Evolutionary conservation across 345 rosid genomes (phyloP).

Genomic region (Hibiscus trionum): DNA sequence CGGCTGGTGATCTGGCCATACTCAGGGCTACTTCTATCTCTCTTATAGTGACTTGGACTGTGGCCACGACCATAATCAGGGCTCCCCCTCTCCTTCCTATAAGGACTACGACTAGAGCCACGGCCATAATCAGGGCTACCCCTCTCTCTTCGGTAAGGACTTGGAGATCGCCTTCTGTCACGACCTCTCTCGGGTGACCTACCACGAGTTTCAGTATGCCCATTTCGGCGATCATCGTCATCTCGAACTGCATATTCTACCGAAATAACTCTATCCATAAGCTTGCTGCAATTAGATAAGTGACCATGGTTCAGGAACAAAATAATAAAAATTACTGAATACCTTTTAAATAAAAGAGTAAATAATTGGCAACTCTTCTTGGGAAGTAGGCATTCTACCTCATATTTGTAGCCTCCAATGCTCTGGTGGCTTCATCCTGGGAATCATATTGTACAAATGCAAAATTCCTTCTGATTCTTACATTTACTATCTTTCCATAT

Average conservation of each 20-base stretch:
- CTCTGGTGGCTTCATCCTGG: constrained; percentile 85
- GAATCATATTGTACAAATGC: constrained; percentile 87
- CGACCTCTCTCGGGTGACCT: constrained; percentile 70
- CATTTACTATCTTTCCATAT: constrained; percentile 82
- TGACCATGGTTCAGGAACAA: background rate
- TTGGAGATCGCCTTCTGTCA: constrained; percentile 61
- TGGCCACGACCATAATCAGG: constrained; percentile 71
- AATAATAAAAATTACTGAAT: background rate
- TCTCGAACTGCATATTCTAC: constrained; percentile 93
- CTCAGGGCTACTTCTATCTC: constrained; percentile 55
- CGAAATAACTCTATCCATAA: constrained; percentile 76
- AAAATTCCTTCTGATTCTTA: constrained; percentile 90
- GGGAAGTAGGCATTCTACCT: constrained; percentile 32
- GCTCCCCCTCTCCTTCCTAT: constrained; percentile 56
- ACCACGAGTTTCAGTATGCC: constrained; percentile 59
- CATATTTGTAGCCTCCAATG: constrained; percentile 69
- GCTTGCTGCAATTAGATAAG: constrained; percentile 52
- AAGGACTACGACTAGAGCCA: constrained; percentile 56
- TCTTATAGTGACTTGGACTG: constrained; percentile 49
- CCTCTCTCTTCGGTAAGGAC: constrained; percentile 76
- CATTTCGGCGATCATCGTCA: constrained; percentile 68
- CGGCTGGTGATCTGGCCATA: constrained; percentile 42
- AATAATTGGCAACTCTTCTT: background rate
- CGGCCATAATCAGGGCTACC: constrained; percentile 95
- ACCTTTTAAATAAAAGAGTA: background rate